Evolutionary conservation across 495 filamentous ascomycete genomes (phyloP).

Genomic region (Podospora fimiseda): DNA sequence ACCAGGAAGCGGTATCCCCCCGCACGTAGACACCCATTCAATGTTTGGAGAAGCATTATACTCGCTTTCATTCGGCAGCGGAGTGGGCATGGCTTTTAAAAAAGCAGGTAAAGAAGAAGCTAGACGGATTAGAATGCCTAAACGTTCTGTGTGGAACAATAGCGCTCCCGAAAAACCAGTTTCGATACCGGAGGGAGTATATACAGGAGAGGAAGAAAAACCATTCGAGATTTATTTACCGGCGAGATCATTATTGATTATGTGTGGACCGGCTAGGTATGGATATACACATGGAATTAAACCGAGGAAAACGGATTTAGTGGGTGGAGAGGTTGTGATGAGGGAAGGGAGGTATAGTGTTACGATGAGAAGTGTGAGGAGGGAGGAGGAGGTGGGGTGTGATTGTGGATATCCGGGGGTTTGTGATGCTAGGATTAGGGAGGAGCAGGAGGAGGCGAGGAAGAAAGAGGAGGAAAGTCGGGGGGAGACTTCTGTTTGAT

Average conservation of each 20-base stretch:
- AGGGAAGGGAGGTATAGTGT: conserved; percentile 25
- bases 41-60: conserved; percentile 30
- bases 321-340: conserved; percentile 15
- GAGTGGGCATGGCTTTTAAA: conserved; percentile 25
- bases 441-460: conserved; percentile 12
- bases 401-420: conserved; percentile 25
- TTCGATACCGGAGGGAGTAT: not conserved
- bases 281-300: conserved; percentile 28
- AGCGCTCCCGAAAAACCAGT: not conserved
- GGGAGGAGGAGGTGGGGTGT: conserved; percentile 19
- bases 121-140: conserved; percentile 26
- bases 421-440: conserved; percentile 25
- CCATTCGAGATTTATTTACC: conserved; percentile 26
- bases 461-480: not conserved
- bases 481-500: not conserved
- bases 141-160: conserved; percentile 15
- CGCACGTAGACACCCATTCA: conserved; percentile 31
- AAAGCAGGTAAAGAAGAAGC: conserved; percentile 26
- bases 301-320: conserved; percentile 25
- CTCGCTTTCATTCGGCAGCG: conserved; percentile 24
- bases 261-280: conserved; percentile 25
- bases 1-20: conserved; percentile 29
- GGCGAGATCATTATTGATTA: conserved; percentile 23
- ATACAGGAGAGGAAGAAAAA: conserved; percentile 3
- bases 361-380: conserved; percentile 23